phyloP scores from a whole-genome alignment of 306 rosid genomes.

The Prunus mume region DNA sequence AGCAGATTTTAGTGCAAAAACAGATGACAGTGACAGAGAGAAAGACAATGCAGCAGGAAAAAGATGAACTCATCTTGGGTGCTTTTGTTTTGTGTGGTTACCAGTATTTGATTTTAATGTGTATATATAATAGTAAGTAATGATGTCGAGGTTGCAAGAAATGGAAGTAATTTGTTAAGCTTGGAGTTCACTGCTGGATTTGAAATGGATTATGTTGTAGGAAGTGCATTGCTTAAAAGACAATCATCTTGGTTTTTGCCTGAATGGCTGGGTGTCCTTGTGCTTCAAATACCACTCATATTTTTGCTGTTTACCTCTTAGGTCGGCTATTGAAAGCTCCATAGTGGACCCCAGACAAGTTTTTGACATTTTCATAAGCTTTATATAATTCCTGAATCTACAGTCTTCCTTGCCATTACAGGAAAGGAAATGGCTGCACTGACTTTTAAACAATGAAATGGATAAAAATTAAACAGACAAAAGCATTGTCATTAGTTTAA shows the following conservation, averaged over 20 bases:
- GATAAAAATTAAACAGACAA: background rate
- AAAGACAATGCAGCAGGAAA: constrained; percentile 22
- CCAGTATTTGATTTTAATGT: background rate
- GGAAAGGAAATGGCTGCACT: constrained; percentile 14
- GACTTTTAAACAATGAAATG: background rate
- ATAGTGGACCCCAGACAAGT: background rate
- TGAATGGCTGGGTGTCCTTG: background rate
- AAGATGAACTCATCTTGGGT: constrained; percentile 26
- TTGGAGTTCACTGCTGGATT: constrained; percentile 76
- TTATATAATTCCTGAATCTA: background rate
- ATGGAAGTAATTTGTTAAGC: constrained; percentile 40
- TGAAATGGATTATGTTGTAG: constrained; percentile 39
- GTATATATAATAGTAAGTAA: background rate
- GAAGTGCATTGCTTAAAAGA: constrained; percentile 61
- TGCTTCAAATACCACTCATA: background rate
- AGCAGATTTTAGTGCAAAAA: constrained; percentile 19
- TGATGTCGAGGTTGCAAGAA: constrained; percentile 44
- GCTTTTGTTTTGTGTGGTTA: background rate
- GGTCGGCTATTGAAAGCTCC: background rate
- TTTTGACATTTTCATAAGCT: background rate
- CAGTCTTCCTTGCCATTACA: constrained; percentile 6
- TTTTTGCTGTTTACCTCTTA: background rate
- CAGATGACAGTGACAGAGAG: constrained; percentile 26
- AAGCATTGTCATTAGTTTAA: background rate
- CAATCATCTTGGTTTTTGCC: constrained; percentile 5